phyloP scores from a whole-genome alignment of 2,329 filamentous ascomycete species.

The Helotiales sp. region DNA sequence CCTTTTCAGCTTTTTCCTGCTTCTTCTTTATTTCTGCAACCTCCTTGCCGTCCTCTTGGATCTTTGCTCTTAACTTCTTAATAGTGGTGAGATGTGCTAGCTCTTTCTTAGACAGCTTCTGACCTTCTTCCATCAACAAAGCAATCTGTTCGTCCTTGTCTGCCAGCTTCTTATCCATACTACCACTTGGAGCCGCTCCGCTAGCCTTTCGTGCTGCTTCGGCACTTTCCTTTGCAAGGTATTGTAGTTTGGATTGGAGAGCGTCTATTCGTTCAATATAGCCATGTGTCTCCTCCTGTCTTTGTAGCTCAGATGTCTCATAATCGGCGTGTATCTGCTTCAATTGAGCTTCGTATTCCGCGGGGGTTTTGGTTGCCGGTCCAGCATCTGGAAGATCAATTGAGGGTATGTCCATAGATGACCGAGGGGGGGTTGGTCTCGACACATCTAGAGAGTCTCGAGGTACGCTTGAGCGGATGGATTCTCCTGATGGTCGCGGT shows the following conservation, averaged over 20 bases:
- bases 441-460: slow-evolving; percentile 27
- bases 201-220: slow-evolving; percentile 72
- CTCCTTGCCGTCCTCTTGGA: slow-evolving; percentile 65
- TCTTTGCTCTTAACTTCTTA: slow-evolving; percentile 72
- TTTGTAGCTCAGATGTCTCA: slow-evolving; percentile 41
- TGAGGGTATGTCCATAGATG: slow-evolving; percentile 33
- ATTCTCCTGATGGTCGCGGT: slow-evolving; percentile 32
- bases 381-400: slow-evolving; percentile 9
- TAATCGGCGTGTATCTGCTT: slow-evolving; percentile 37
- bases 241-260: slow-evolving; percentile 86
- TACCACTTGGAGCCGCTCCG: slow-evolving; percentile 61
- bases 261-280: slow-evolving; percentile 91
- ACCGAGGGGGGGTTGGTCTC: slow-evolving; percentile 23
- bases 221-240: slow-evolving; percentile 77
- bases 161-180: slow-evolving; percentile 74
- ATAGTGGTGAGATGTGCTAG: slow-evolving; percentile 81
- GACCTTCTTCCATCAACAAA: slow-evolving; percentile 86
- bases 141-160: slow-evolving; percentile 92
- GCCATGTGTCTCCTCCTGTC: slow-evolving; percentile 79
- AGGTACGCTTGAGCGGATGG: slow-evolving; percentile 26
- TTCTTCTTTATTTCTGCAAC: slow-evolving; percentile 58
- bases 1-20: slow-evolving; percentile 57
- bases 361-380: slow-evolving; percentile 15
- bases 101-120: slow-evolving; percentile 82
- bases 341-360: slow-evolving; percentile 42